These are phyloP conservation scores for Populus deltoides DNA, from an alignment of 345 rosid species.

Conservation along the genomic window DNA sequence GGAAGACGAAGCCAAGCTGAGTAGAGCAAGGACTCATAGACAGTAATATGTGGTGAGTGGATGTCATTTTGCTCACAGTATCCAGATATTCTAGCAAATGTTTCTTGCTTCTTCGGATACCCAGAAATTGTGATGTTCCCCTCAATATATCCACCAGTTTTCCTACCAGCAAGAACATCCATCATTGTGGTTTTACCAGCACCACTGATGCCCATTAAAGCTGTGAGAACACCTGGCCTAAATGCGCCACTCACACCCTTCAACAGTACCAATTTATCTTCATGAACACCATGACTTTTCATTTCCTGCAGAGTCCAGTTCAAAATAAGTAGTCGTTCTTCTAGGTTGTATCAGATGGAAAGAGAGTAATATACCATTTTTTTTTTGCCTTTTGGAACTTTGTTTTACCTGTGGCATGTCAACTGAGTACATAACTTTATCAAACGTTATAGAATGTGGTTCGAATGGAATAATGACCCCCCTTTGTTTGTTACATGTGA, in stretches of 20 bases:
- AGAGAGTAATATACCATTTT: neutral
- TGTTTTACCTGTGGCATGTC: slow-evolving; percentile 72
- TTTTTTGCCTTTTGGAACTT: neutral
- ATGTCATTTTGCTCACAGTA: slow-evolving; percentile 78
- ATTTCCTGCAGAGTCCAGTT: slow-evolving; percentile 37
- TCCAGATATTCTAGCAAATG: slow-evolving; percentile 77
- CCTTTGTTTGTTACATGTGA: slow-evolving; percentile 25
- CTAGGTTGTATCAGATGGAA: neutral
- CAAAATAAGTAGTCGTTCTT: neutral
- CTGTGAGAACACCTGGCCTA: slow-evolving; percentile 82
- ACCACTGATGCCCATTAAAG: slow-evolving; percentile 74
- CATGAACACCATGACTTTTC: slow-evolving; percentile 53
- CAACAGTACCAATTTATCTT: slow-evolving; percentile 60
- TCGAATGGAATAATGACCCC: slow-evolving; percentile 81
- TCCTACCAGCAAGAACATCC: slow-evolving; percentile 89
- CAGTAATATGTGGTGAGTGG: slow-evolving; percentile 75
- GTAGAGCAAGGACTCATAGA: slow-evolving; percentile 66
- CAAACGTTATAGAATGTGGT: slow-evolving; percentile 59
- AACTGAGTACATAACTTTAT: slow-evolving; percentile 56
- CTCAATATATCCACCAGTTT: slow-evolving; percentile 72
- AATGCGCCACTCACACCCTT: slow-evolving; percentile 77
- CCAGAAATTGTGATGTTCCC: slow-evolving; percentile 71
- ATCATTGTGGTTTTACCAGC: slow-evolving; percentile 86
- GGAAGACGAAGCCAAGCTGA: slow-evolving; percentile 79
- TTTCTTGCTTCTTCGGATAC: slow-evolving; percentile 69